Percentiles rank a stretch among this genome's conserved stretches.
phyloP scores from a whole-genome alignment of 2,329 filamentous ascomycete species.

The Daldinia sp. region DNA sequence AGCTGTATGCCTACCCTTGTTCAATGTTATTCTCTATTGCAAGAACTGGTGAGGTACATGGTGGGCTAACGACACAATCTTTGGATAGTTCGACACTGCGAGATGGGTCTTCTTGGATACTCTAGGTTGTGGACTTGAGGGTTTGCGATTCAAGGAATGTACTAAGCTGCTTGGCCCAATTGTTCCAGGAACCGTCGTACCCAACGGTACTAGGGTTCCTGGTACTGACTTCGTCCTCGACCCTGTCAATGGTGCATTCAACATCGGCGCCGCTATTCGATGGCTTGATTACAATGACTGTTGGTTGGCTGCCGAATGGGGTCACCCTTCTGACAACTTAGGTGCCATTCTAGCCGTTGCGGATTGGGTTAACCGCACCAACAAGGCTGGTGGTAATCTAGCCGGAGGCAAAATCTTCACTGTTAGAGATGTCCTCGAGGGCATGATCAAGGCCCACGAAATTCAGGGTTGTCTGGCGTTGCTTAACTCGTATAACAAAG shows the following conservation, averaged over 20 bases:
- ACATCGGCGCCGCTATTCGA: constrained; percentile 98
- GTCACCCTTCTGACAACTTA: constrained; percentile 97
- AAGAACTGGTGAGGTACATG: constrained; percentile 15
- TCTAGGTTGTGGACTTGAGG: constrained; percentile 94
- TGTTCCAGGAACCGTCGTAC: constrained; percentile 88
- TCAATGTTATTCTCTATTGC: constrained; percentile 36
- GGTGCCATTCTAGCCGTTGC: constrained; percentile 96
- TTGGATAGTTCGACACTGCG: constrained; percentile 84
- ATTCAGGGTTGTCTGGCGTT: constrained; percentile 97
- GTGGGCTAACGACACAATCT: constrained; percentile 42
- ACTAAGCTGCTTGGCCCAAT: constrained; percentile 91
- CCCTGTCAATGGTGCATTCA: constrained; percentile 95
- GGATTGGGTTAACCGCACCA: constrained; percentile 96
- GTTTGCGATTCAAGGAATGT: constrained; percentile 94
- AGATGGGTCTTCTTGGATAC: constrained; percentile 97
- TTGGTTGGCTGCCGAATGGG: constrained; percentile 99
- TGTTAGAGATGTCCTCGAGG: constrained; percentile 89
- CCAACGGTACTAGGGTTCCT: constrained; percentile 89
- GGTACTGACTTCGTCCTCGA: constrained; percentile 95
- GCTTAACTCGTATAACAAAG: constrained; percentile 99
- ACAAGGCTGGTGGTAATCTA: constrained; percentile 77
- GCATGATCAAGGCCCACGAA: constrained; percentile 99
- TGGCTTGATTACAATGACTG: constrained; percentile 99
- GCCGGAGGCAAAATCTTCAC: constrained; percentile 89
- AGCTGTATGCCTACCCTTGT: constrained; percentile 71